These are phyloP conservation scores for Cymodocea nodosa DNA, from an alignment of 116 monocot genomes.

Conservation along the genomic window DNA sequence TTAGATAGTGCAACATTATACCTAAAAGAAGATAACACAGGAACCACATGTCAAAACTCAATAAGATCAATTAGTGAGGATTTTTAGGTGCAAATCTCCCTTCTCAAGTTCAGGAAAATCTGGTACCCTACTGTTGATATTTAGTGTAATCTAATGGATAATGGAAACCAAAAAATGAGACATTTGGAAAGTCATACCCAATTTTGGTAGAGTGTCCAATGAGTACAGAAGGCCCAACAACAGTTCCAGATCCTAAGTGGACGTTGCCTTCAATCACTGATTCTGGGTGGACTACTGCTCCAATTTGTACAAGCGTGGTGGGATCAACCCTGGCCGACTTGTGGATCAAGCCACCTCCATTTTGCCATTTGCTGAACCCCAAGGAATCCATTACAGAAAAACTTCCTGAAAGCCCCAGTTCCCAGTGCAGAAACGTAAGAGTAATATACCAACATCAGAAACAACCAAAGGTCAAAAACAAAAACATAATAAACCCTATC, in stretches of 20 bases:
- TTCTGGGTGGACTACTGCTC: constrained; percentile 66
- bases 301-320: constrained; percentile 45
- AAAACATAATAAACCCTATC: not conserved
- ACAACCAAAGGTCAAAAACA: not conserved
- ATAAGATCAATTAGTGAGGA: no score
- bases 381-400: not conserved
- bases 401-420: not conserved
- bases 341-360: constrained; percentile 78
- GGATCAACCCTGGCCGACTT: constrained; percentile 43
- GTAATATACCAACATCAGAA: no score
- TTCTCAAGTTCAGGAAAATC: no score
- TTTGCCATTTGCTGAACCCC: constrained; percentile 37
- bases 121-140: no score
- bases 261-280: constrained; percentile 43
- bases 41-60: no score
- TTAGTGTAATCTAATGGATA: no score
- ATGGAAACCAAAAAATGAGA: no score
- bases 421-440: no score
- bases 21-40: constrained; percentile 16
- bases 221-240: constrained; percentile 67
- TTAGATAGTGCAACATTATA: constrained; percentile 66
- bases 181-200: constrained; percentile 13
- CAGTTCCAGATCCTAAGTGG: constrained; percentile 59
- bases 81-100: no score
- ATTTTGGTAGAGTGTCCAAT: constrained; percentile 55